These are phyloP conservation scores for Termitomyces sp. DNA, from an alignment of 768 basidiomycete species.

Conservation along the genomic window DNA sequence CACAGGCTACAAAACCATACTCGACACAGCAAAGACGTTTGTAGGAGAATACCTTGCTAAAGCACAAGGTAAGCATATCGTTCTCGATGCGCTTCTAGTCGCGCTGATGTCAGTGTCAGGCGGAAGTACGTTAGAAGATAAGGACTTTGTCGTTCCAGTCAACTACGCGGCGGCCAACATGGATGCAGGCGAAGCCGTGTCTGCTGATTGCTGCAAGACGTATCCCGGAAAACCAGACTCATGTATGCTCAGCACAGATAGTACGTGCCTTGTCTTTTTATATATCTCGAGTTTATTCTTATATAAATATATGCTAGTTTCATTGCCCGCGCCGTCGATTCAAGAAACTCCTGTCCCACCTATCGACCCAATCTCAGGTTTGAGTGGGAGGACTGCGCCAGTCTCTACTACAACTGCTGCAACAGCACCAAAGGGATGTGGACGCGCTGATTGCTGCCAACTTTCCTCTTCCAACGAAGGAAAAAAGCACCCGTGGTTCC, in stretches of 20 bases:
- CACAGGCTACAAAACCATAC: slow-evolving; percentile 15
- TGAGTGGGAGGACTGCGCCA: background rate
- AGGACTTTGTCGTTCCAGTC: slow-evolving; percentile 10
- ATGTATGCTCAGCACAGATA: background rate
- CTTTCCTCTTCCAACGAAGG: slow-evolving; percentile 5
- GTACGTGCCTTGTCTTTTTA: background rate
- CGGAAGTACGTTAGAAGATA: background rate
- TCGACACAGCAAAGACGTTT: slow-evolving; percentile 15
- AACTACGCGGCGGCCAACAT: slow-evolving; percentile 13
- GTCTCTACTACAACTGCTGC: background rate
- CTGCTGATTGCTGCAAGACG: slow-evolving; percentile 2
- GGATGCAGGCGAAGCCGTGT: slow-evolving; percentile 10
- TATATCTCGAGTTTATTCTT: background rate
- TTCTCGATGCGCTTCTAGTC: no score
- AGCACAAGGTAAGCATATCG: slow-evolving; percentile 3
- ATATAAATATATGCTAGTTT: background rate
- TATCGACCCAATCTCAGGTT: background rate
- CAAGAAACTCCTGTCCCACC: background rate
- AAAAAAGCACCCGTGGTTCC: slow-evolving; percentile 11
- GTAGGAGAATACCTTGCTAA: slow-evolving; percentile 13
- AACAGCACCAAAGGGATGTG: slow-evolving; percentile 5
- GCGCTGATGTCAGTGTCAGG: background rate
- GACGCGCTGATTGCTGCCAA: slow-evolving; percentile 16
- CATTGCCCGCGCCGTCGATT: background rate
- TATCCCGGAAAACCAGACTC: background rate